phyloP scores from a whole-genome alignment of 257 asterid species.

The Petunia axillaris region DNA sequence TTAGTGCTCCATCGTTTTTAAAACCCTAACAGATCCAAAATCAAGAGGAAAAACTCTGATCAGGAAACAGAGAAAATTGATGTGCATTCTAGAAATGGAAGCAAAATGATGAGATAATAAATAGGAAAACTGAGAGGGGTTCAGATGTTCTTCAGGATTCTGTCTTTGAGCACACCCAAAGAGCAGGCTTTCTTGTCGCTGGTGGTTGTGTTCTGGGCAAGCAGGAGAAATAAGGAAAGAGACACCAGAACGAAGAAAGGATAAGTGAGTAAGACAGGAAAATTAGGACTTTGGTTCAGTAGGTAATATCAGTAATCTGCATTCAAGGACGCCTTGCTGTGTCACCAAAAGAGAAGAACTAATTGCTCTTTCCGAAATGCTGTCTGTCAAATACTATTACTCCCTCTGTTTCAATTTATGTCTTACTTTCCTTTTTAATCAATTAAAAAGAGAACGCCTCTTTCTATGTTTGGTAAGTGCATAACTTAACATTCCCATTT shows the following conservation, averaged over 20 bases:
- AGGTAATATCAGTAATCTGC: background rate
- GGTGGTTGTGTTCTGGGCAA: background rate
- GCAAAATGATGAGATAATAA: background rate
- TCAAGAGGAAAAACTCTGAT: background rate
- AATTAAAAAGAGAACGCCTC: too few species aligned
- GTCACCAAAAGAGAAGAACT: background rate
- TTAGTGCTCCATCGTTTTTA: background rate
- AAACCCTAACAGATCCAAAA: background rate
- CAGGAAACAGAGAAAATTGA: background rate
- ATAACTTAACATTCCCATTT: too few species aligned
- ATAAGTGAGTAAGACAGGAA: background rate
- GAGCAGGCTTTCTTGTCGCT: background rate
- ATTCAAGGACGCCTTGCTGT: too few species aligned
- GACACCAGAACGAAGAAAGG: background rate
- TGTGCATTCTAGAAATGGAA: background rate
- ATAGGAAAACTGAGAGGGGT: background rate
- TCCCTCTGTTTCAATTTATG: too few species aligned
- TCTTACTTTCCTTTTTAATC: too few species aligned
- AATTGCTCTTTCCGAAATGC: background rate
- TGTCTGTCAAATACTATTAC: background rate
- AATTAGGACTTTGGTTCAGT: background rate
- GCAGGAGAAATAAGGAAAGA: background rate
- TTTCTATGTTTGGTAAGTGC: too few species aligned
- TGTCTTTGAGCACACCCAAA: background rate
- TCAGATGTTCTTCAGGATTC: too few species aligned